Conservation (phyloP, 306 rosid genomes). For the Malus fusca region DNA sequence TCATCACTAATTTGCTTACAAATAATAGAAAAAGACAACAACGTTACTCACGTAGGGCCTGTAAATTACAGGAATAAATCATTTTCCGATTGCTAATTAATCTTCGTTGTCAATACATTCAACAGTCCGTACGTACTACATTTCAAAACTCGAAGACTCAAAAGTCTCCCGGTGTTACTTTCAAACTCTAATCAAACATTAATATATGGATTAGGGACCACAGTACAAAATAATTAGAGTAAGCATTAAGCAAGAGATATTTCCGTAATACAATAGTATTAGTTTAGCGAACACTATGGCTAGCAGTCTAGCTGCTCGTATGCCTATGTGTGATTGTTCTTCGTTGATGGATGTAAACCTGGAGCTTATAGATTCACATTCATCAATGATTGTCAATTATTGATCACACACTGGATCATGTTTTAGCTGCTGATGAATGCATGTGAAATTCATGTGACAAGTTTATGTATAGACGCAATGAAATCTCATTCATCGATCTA, state of each 20-base stretch:
- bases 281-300: background rate
- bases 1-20: background rate
- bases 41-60: background rate
- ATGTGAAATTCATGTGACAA: background rate
- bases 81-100: background rate
- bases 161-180: background rate
- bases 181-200: background rate
- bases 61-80: background rate
- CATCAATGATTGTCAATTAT: background rate
- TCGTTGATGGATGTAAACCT: too few relatives aligned
- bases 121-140: background rate
- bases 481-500: background rate
- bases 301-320: background rate
- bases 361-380: background rate
- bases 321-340: background rate
- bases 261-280: background rate
- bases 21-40: background rate
- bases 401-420: background rate
- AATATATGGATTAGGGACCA: too few relatives aligned
- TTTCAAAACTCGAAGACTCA: too few relatives aligned
- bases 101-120: background rate
- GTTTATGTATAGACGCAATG: background rate
- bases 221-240: too few relatives aligned
- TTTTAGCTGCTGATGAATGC: background rate
- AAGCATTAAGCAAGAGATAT: background rate